Base-by-base conservation (phyloP, 768 basidiomycete species). In the Tremella mesenterica region DNA sequence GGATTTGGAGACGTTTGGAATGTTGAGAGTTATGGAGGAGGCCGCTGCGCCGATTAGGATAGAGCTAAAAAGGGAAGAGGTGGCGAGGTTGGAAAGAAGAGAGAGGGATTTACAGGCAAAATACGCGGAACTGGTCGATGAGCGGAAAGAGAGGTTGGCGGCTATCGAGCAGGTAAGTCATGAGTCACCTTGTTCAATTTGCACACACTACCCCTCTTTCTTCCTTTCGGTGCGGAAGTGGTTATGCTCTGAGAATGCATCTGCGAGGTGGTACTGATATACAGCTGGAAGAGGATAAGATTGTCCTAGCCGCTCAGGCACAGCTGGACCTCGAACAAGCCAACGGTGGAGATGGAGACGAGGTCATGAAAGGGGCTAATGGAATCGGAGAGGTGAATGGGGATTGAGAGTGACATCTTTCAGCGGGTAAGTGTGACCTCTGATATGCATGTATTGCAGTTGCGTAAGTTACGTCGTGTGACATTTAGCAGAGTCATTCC, bases 11-110 rank as follows among this genome's bases (percentile, higher is more conserved):
- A 86, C 85, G 69, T 96, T 95, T 72, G 77, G 78, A 25, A 80
- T 81, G 57, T 76, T 99, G 49, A 81, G 80, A 48, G 73, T 76
- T 43, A 82, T 84, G 63, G 95, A 99, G 76, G 71, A 76, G 21
- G 84, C 80, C 1, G 81, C 82, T 48, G 88, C 85, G 2, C 91
- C 92, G 9, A 79, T 82, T 50, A 76, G 93, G 39, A 78, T 90
- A 47, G 83, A 82, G 44, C 76, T 78, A n/a, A 79, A 95, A 60
- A 82, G 82, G 70, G 88, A 89, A 63, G 92, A 96, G 70, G 92
- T 96, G 21, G 84, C 85, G 31, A 77, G 75, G 57, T 77, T 97
- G 26, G 85, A 88, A 70, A 75, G 78, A 54, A 78, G 86, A 60
- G 95, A 96, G 74, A 76, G 79, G 50, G 73, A 81, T 62, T 75